These are phyloP conservation scores for Stemphylium vesicarium DNA, from an alignment of 2,329 filamentous ascomycete genomes.

Conservation along the genomic window DNA sequence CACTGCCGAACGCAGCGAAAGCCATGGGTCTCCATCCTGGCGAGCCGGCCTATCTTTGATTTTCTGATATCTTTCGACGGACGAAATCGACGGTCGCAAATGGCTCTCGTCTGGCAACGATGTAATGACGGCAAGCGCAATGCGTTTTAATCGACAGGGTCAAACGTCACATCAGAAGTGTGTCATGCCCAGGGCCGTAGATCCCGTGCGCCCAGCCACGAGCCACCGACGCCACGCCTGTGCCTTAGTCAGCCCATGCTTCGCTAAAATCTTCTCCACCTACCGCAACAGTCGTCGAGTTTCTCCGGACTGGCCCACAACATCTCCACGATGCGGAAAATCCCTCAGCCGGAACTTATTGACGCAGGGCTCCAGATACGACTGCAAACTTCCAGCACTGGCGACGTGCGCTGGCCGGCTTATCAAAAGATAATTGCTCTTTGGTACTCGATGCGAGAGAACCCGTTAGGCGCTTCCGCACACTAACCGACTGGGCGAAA, in stretches of 20 bases:
- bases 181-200: background rate
- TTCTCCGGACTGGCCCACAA: background rate
- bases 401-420: background rate
- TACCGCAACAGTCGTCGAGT: background rate
- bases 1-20: conserved; percentile 25
- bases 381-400: background rate
- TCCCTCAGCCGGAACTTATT: background rate
- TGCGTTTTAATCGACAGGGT: conserved; percentile 4
- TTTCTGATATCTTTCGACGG: background rate
- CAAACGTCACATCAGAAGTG: conserved; percentile 10
- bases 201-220: conserved; percentile 9
- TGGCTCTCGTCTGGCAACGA: conserved; percentile 2
- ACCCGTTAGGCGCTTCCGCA: background rate
- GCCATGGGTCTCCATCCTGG: conserved; percentile 12
- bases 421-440: background rate
- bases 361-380: background rate
- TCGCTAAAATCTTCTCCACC: background rate
- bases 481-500: background rate
- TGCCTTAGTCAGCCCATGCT: background rate
- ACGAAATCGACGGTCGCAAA: conserved; percentile 7
- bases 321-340: background rate
- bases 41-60: conserved; percentile 10
- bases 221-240: conserved; percentile 7
- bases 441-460: background rate
- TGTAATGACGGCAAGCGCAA: conserved; percentile 20